A percentile compares a stretch with the other conserved stretches of the same genome.
phyloP scores from a whole-genome alignment of 1,284 basidiomycete genomes.

The Exobasidium cylindrosporum region DNA sequence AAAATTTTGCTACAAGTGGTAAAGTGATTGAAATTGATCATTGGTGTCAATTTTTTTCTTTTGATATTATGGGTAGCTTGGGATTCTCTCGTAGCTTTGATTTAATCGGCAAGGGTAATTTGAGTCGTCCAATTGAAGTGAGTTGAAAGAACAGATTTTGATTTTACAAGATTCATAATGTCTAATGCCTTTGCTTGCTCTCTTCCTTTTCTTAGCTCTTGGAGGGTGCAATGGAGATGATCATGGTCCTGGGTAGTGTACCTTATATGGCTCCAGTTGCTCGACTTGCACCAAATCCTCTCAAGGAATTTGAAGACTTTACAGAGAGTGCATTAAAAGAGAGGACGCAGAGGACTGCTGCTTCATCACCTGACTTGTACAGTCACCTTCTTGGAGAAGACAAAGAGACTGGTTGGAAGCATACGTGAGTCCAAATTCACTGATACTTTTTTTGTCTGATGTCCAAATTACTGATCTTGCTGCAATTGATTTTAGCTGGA shows the following conservation, averaged over 20 bases:
- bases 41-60: constrained; percentile 3
- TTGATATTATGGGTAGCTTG: constrained; percentile 10
- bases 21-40: neutral
- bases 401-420: constrained; percentile 11
- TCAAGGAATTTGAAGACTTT: constrained; percentile 24
- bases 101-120: neutral
- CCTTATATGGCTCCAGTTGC: constrained; percentile 1
- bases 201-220: neutral
- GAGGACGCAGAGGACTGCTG: constrained; percentile 13
- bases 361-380: constrained; percentile 21
- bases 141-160: no score
- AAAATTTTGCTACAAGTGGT: neutral
- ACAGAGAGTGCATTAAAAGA: constrained; percentile 10
- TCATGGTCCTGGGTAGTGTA: constrained; percentile 3
- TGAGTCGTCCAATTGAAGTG: neutral
- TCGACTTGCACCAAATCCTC: constrained; percentile 22
- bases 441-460: constrained; percentile 22
- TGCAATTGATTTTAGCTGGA: no score
- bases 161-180: no score
- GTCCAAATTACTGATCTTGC: no score
- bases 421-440: neutral
- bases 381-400: constrained; percentile 19
- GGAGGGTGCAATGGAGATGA: neutral
- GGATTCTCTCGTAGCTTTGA: constrained; percentile 7
- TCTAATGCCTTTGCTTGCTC: no score